A percentile compares a stretch with the other conserved stretches of the same genome.
phyloP scores from a whole-genome alignment of 2,329 filamentous ascomycete genomes.

The Trichoderma sp. region DNA sequence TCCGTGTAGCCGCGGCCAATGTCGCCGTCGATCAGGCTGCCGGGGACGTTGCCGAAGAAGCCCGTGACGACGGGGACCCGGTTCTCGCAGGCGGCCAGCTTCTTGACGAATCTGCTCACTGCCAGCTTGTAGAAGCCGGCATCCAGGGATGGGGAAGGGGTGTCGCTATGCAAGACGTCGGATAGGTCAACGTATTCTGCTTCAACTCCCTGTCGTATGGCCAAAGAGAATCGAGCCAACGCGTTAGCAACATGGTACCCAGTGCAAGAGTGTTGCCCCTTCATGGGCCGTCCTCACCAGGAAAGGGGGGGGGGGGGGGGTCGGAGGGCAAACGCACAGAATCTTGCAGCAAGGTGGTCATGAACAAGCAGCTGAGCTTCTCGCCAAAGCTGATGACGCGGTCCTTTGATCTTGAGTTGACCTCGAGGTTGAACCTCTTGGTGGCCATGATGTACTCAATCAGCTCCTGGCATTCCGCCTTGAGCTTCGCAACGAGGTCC shows the following conservation, averaged over 20 bases:
- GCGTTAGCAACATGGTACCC: not conserved
- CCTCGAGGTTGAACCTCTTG: constrained; percentile 70
- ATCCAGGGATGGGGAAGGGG: constrained; percentile 57
- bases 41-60: constrained; percentile 92
- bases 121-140: constrained; percentile 70
- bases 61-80: constrained; percentile 82
- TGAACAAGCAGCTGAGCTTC: constrained; percentile 90
- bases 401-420: constrained; percentile 77
- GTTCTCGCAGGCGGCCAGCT: constrained; percentile 65
- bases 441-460: constrained; percentile 70
- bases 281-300: too few species aligned
- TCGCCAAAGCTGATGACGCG: constrained; percentile 94
- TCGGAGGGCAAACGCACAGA: constrained; percentile 47
- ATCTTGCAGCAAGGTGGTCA: constrained; percentile 82
- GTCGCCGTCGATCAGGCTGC: constrained; percentile 82
- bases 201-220: constrained; percentile 62
- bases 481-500: constrained; percentile 66
- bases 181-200: constrained; percentile 90
- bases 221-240: constrained; percentile 31
- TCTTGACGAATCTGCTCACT: constrained; percentile 61
- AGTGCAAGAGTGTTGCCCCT: not conserved
- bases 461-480: constrained; percentile 78
- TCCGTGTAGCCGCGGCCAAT: constrained; percentile 97
- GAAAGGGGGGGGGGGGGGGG: too few species aligned
- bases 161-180: constrained; percentile 73